phyloP scores from a whole-genome alignment of 2,329 filamentous ascomycete genomes.

The Claviceps pazoutovae region DNA sequence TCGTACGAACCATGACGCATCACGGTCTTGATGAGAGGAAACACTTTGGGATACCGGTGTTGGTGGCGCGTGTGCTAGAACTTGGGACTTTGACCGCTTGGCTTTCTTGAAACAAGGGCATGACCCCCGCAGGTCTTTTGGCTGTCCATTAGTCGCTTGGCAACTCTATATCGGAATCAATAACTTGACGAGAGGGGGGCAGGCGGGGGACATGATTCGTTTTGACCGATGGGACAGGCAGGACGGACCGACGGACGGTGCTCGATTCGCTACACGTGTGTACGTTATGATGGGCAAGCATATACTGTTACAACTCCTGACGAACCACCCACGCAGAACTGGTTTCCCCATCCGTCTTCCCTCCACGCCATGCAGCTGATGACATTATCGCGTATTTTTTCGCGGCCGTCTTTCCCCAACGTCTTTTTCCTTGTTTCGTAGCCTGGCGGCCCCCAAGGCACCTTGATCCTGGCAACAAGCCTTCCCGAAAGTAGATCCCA shows the following conservation, averaged over 20 bases:
- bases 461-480: conserved; percentile 45
- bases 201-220: neutral
- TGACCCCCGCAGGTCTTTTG: neutral
- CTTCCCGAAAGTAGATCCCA: conserved; percentile 77
- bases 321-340: conserved; percentile 52
- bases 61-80: conserved; percentile 4
- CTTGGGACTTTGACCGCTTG: neutral
- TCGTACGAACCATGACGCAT: neutral
- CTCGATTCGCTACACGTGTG: neutral
- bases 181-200: conserved; percentile 2
- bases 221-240: too few species aligned
- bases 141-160: neutral
- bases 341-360: conserved; percentile 46
- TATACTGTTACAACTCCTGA: conserved; percentile 53
- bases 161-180: conserved; percentile 2
- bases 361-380: conserved; percentile 51
- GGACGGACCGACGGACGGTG: neutral
- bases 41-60: conserved; percentile 3
- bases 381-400: conserved; percentile 44
- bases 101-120: neutral
- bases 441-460: conserved; percentile 42
- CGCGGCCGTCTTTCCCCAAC: conserved; percentile 45
- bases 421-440: conserved; percentile 35
- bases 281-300: conserved; percentile 23
- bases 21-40: neutral